phyloP scores from a whole-genome alignment of 2,329 filamentous ascomycete species.

The Colletotrichum sp. region DNA sequence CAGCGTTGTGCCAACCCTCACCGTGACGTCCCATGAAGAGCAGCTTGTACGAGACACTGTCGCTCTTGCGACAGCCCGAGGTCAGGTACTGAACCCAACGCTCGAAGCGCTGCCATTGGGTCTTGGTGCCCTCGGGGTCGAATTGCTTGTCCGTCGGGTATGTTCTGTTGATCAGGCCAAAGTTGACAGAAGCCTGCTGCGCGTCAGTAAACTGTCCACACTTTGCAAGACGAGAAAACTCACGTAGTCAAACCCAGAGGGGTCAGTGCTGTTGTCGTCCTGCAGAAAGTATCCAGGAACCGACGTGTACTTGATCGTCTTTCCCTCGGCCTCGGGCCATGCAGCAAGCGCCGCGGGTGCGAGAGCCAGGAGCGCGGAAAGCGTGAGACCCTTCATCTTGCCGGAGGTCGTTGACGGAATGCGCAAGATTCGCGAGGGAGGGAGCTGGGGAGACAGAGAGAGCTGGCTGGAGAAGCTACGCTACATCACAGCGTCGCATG shows the following conservation, averaged over 20 bases:
- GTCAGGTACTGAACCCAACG: constrained; percentile 63
- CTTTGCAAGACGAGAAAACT: constrained; percentile 24
- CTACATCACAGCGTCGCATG: constrained; percentile 7
- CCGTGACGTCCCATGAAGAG: constrained; percentile 74
- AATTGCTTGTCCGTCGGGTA: constrained; percentile 60
- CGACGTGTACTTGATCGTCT: constrained; percentile 63
- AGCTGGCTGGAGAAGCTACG: not conserved
- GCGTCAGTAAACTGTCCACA: not conserved
- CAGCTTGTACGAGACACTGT: constrained; percentile 65
- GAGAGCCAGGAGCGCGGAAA: constrained; percentile 34
- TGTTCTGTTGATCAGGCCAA: constrained; percentile 68
- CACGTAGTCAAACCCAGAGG: constrained; percentile 69
- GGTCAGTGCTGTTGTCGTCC: constrained; percentile 61
- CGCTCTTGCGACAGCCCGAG: constrained; percentile 35
- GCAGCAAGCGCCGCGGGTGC: constrained; percentile 30
- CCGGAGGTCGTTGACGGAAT: constrained; percentile 20
- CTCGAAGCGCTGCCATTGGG: constrained; percentile 70
- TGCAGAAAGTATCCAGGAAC: constrained; percentile 69
- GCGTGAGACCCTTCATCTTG: constrained; percentile 36
- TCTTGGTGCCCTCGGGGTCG: constrained; percentile 45
- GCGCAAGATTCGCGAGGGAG: not conserved
- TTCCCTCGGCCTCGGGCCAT: constrained; percentile 36
- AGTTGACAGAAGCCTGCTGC: constrained; percentile 61
- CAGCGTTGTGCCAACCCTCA: constrained; percentile 68
- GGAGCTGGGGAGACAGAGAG: not conserved